Evolutionary conservation across 140 eudicot species (phyloP).

Genomic region (Cichorium intybus): DNA sequence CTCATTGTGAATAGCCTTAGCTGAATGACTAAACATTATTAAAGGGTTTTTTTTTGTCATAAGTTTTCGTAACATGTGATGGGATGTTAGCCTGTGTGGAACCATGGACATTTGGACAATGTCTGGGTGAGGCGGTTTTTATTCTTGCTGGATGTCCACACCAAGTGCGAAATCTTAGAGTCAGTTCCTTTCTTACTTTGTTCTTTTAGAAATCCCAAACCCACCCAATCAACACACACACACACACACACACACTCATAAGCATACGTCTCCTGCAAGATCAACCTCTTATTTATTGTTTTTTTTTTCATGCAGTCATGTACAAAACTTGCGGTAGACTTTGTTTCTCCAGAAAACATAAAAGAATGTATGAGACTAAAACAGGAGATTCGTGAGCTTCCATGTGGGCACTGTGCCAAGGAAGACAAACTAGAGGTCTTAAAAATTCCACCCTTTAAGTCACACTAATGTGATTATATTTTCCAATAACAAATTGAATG

Average conservation of each 20-base stretch:
- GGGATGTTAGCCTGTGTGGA: conserved; percentile 31
- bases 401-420: conserved; percentile 48
- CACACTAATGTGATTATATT: neutral
- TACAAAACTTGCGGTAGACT: conserved; percentile 59
- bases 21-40: too few species aligned
- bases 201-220: neutral
- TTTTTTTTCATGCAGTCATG: conserved; percentile 44
- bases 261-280: too few species aligned
- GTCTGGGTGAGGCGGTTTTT: conserved; percentile 72
- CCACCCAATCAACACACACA: too few species aligned
- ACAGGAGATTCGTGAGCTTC: conserved; percentile 55
- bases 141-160: too few species aligned
- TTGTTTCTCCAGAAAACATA: conserved; percentile 63
- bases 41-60: too few species aligned
- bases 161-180: conserved; percentile 61
- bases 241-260: too few species aligned
- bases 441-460: neutral
- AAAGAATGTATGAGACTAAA: conserved; percentile 40
- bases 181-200: conserved; percentile 11
- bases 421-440: too few species aligned
- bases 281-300: neutral
- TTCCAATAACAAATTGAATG: neutral
- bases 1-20: too few species aligned
- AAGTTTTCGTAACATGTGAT: too few species aligned
- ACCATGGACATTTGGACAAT: conserved; percentile 61